A percentile compares a stretch with the other conserved stretches of the same genome.
Conservation (phyloP, 1,284 basidiomycete species). For the Boletus mariae region DNA sequence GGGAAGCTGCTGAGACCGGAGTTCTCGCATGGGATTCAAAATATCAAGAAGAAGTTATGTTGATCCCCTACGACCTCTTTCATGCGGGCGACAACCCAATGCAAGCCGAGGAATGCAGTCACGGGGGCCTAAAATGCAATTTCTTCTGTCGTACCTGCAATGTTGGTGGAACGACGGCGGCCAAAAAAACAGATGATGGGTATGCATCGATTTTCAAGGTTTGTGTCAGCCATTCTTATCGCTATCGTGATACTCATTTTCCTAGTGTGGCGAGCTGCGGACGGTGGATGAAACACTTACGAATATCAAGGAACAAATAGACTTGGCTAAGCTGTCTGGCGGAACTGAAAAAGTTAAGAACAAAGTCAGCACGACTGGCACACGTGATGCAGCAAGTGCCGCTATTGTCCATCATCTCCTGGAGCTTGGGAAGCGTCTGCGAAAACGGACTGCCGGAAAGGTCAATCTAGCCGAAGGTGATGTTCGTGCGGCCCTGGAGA, state of each 20-base stretch:
- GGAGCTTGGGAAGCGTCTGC: neutral
- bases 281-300: too few species aligned
- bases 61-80: constrained; percentile 25
- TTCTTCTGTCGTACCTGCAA: constrained; percentile 31
- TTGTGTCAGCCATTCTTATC: neutral
- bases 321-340: too few species aligned
- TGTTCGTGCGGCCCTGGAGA: neutral
- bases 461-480: neutral
- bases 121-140: constrained; percentile 28
- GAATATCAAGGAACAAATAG: too few species aligned
- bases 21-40: constrained; percentile 24
- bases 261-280: too few species aligned
- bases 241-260: too few species aligned
- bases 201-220: neutral
- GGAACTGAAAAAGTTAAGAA: neutral
- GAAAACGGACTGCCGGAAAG: neutral
- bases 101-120: constrained; percentile 35
- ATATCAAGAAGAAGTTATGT: constrained; percentile 20
- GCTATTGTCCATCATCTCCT: neutral
- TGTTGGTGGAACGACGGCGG: constrained; percentile 5
- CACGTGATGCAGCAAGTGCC: neutral
- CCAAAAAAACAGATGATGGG: neutral
- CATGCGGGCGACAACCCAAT: constrained; percentile 35
- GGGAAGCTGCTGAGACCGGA: neutral
- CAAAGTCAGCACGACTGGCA: neutral